These are phyloP conservation scores for Vitis labrusca DNA, from an alignment of 164 flowering plant genomes.

Conservation along the genomic window DNA sequence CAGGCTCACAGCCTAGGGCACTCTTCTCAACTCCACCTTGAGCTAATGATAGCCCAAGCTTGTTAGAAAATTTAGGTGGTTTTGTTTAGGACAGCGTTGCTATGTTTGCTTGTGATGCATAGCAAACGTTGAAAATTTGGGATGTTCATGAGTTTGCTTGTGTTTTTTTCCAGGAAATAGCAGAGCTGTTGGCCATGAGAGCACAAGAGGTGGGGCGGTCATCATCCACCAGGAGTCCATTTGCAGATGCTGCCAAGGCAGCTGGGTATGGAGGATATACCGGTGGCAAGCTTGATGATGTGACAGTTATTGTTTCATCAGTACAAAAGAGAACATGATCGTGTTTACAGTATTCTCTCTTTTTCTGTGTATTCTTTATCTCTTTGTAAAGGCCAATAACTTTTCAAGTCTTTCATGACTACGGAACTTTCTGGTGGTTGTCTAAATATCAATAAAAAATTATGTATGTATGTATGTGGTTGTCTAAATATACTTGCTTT, in stretches of 20 bases:
- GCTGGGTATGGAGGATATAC: constrained; percentile 68
- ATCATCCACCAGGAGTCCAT: constrained; percentile 55
- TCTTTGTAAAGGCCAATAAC: not conserved
- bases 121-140: not conserved
- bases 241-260: constrained; percentile 80
- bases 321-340: constrained; percentile 28
- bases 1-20: too few species aligned
- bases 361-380: not conserved
- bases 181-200: constrained; percentile 50
- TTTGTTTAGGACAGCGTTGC: too few species aligned
- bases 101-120: too few species aligned
- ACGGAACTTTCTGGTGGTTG: too few species aligned
- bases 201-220: constrained; percentile 70
- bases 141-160: not conserved
- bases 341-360: not conserved
- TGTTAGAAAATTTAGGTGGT: too few species aligned
- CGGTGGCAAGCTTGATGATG: constrained; percentile 85
- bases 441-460: too few species aligned
- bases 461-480: too few species aligned
- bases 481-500: too few species aligned
- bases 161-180: constrained; percentile 55
- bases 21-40: too few species aligned
- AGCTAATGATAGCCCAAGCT: too few species aligned
- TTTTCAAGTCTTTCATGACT: not conserved
- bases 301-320: constrained; percentile 72